phyloP scores from a whole-genome alignment of 805 yeast species.

The Debaryomyces castellii region DNA sequence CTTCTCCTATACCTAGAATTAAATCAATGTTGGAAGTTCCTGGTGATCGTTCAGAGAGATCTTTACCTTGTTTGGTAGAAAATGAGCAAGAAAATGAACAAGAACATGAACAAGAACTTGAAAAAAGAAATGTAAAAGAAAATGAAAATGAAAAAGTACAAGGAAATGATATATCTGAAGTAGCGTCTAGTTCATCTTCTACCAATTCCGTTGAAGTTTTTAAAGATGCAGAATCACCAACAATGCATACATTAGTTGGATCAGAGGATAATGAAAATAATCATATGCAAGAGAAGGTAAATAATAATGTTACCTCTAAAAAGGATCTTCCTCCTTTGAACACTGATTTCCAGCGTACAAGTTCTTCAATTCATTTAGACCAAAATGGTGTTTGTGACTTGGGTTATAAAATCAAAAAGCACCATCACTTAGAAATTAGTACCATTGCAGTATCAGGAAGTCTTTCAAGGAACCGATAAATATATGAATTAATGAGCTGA shows the following conservation, averaged over 20 bases:
- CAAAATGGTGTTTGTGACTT: constrained; percentile 37
- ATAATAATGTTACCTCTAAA: not conserved
- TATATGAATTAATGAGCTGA: not conserved
- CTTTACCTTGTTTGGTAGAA: constrained; percentile 11
- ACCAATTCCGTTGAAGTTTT: not conserved
- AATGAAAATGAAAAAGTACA: not conserved
- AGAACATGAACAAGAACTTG: not conserved
- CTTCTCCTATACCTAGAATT: constrained; percentile 13
- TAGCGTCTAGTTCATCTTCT: not conserved
- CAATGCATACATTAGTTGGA: no score
- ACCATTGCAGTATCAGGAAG: constrained; percentile 30
- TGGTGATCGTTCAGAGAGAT: constrained; percentile 4
- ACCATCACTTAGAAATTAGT: constrained; percentile 41
- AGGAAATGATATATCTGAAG: not conserved
- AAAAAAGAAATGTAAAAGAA: not conserved
- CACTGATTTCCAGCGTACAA: constrained; percentile 4
- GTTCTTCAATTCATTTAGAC: constrained; percentile 18
- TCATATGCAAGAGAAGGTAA: not conserved
- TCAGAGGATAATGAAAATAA: not conserved
- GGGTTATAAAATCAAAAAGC: constrained; percentile 43
- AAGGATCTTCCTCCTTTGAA: not conserved
- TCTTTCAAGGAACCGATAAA: constrained; percentile 15
- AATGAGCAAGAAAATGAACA: constrained; percentile 5
- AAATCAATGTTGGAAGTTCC: constrained; percentile 31
- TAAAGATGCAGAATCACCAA: not conserved